Percentiles rank a stretch among this genome's conserved stretches.
These are phyloP conservation scores for Sporobolomyces pararoseus DNA, from an alignment of 768 basidiomycete species.

Conservation along the genomic window DNA sequence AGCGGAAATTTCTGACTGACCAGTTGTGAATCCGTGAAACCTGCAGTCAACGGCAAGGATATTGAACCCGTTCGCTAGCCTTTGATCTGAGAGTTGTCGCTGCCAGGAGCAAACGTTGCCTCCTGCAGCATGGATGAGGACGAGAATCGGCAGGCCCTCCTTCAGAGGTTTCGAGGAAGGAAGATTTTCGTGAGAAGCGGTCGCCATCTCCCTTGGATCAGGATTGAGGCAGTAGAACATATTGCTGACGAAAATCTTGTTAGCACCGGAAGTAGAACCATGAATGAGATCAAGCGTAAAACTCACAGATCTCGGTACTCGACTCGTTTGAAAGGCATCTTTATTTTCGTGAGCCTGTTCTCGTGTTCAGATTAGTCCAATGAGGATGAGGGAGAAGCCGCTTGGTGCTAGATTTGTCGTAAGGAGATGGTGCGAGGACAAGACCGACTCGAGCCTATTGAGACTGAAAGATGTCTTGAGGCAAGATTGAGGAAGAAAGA, in stretches of 20 bases:
- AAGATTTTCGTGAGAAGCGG: conserved; percentile 26
- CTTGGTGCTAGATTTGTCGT: no score
- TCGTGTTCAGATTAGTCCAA: neutral
- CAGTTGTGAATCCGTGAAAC: conserved; percentile 24
- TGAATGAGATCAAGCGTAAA: no score
- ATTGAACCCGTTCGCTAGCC: conserved; percentile 13
- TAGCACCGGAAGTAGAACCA: neutral
- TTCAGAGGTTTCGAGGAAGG: conserved; percentile 18
- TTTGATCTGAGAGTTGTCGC: conserved; percentile 17
- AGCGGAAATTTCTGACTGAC: neutral
- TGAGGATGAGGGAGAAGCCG: neutral
- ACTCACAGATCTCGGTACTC: conserved; percentile 34
- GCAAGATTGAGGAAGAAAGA: no score
- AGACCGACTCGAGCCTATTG: no score
- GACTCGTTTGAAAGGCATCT: conserved; percentile 31
- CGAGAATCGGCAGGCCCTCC: conserved; percentile 15
- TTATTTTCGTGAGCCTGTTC: no score
- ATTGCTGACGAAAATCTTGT: neutral
- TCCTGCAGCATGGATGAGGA: conserved; percentile 29
- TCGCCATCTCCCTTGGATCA: neutral
- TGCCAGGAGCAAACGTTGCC: conserved; percentile 10
- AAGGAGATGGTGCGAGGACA: no score
- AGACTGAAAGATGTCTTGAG: no score
- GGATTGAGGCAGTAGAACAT: conserved; percentile 34
- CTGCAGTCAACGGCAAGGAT: conserved; percentile 26